These are phyloP conservation scores for Pyrrhoderma lamaoense DNA, from an alignment of 1,284 basidiomycete species.

Conservation along the genomic window DNA sequence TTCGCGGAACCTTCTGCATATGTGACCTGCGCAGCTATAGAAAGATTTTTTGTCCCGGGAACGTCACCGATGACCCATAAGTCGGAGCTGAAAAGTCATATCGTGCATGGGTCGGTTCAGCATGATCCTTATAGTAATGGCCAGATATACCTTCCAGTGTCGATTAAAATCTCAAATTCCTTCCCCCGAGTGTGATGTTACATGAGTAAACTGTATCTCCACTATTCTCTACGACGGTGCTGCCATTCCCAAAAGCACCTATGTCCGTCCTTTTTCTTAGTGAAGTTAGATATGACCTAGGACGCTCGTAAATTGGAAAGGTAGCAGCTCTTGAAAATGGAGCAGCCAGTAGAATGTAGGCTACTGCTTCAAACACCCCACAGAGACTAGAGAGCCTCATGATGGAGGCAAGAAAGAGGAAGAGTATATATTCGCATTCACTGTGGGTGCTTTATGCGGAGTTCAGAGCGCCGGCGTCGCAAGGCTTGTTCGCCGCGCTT, in stretches of 20 bases:
- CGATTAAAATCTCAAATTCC: slow-evolving; percentile 46
- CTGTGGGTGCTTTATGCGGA: background rate
- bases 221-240: slow-evolving; percentile 31
- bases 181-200: slow-evolving; percentile 45
- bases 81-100: slow-evolving; percentile 37
- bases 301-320: slow-evolving; percentile 8
- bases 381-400: slow-evolving; percentile 8
- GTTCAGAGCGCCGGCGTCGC: background rate
- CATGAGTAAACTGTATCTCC: slow-evolving; percentile 45
- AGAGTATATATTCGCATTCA: background rate
- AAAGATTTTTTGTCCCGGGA: slow-evolving; percentile 35
- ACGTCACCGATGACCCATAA: slow-evolving; percentile 50
- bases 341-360: slow-evolving; percentile 1
- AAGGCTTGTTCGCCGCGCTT: no score
- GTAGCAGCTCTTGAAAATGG: background rate
- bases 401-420: slow-evolving; percentile 1
- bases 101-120: slow-evolving; percentile 1
- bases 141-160: slow-evolving; percentile 55
- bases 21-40: slow-evolving; percentile 34
- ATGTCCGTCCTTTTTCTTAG: slow-evolving; percentile 11
- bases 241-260: slow-evolving; percentile 17
- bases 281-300: background rate
- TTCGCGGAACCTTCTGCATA: slow-evolving; percentile 46
- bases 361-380: background rate
- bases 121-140: background rate